phyloP scores from a whole-genome alignment of 805 yeast species.

The Hanseniaspora thailandica region DNA sequence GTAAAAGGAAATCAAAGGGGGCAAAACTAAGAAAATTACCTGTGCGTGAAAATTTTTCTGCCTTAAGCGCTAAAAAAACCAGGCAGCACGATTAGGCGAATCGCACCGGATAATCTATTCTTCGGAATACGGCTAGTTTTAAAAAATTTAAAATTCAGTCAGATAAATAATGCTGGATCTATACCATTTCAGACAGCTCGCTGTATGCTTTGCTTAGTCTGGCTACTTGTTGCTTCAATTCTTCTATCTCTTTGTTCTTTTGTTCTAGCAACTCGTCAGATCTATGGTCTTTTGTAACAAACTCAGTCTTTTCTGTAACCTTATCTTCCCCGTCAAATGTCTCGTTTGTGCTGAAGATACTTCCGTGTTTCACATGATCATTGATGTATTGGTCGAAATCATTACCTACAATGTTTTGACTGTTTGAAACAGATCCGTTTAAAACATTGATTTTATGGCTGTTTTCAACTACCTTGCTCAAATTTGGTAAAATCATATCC shows the following conservation, averaged over 20 bases:
- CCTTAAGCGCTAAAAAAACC: no score
- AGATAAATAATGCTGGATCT: neutral
- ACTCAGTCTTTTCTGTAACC: neutral
- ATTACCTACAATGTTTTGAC: neutral
- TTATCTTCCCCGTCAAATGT: neutral
- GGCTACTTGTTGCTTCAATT: conserved; percentile 36
- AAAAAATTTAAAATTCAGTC: neutral
- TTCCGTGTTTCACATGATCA: neutral
- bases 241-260: conserved; percentile 27
- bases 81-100: neutral
- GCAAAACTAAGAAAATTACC: neutral
- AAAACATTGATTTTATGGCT: neutral
- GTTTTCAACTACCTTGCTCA: conserved; percentile 3
- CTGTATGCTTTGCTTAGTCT: conserved; percentile 48
- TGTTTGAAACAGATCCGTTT: neutral
- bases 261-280: conserved; percentile 14
- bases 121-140: neutral
- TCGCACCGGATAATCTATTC: neutral
- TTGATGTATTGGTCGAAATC: conserved; percentile 12
- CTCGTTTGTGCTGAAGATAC: neutral
- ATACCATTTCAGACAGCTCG: conserved; percentile 39
- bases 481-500: conserved; percentile 6
- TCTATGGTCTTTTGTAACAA: conserved; percentile 1
- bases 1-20: no score
- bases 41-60: neutral